Percentiles rank a stretch among this genome's conserved stretches.
These are phyloP conservation scores for Pythium insidiosum DNA, from an alignment of 352 stramenopile genomes.

Conservation along the genomic window DNA sequence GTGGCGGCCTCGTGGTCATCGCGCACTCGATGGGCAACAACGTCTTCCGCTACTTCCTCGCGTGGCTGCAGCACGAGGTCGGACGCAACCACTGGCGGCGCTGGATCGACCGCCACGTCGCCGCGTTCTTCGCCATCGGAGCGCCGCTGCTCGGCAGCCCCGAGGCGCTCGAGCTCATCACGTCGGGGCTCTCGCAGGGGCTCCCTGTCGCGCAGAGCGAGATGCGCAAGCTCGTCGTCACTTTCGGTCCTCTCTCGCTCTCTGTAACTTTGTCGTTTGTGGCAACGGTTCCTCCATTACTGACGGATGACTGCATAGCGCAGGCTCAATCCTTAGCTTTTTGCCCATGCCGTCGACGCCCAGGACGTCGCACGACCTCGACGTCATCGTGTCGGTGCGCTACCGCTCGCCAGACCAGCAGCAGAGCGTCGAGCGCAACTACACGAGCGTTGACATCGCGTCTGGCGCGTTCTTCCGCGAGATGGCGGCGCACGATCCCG, in stretches of 20 bases:
- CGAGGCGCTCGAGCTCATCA: constrained; percentile 60
- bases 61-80: constrained; percentile 73
- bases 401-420: constrained; percentile 13
- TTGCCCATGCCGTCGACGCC: constrained; percentile 51
- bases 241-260: no score
- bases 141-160: constrained; percentile 63
- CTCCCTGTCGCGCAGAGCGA: constrained; percentile 57
- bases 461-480: constrained; percentile 64
- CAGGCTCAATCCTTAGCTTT: constrained; percentile 67
- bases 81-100: constrained; percentile 58
- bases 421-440: constrained; percentile 26
- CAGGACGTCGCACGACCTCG: constrained; percentile 37
- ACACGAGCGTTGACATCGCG: constrained; percentile 59
- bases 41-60: constrained; percentile 76
- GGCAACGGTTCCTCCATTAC: no score
- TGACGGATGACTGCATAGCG: no score
- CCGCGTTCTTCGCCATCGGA: constrained; percentile 67
- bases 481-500: constrained; percentile 48
- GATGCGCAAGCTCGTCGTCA: constrained; percentile 61
- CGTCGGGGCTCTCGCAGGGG: constrained; percentile 49
- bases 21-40: constrained; percentile 79
- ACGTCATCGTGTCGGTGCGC: constrained; percentile 43
- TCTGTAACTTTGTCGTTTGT: not conserved
- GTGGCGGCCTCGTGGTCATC: constrained; percentile 56
- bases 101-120: constrained; percentile 74